Percentiles rank a stretch among this genome's conserved stretches.
Conservation (phyloP, 1,284 basidiomycete species). For the Trametes polyzona region DNA sequence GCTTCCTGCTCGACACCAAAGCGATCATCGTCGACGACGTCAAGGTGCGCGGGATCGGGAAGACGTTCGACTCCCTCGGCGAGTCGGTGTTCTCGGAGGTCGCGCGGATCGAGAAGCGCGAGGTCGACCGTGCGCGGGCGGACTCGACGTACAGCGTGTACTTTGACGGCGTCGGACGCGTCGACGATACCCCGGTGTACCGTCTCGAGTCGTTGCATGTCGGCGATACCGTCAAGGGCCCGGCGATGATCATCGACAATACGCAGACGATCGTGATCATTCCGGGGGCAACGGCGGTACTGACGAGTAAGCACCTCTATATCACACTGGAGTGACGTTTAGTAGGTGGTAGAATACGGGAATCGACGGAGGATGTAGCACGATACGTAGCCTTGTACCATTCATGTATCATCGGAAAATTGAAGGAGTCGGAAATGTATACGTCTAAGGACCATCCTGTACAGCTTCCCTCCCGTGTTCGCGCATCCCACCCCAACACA, state of each 20-base stretch:
- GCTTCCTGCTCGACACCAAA: constrained; percentile 85
- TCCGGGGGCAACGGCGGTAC: constrained; percentile 65
- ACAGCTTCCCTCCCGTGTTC: no score
- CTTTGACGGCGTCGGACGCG: constrained; percentile 76
- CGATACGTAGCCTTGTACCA: neutral
- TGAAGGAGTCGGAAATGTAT: no score
- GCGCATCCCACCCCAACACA: no score
- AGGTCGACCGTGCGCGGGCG: constrained; percentile 48
- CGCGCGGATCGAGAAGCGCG: constrained; percentile 47
- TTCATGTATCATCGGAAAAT: neutral
- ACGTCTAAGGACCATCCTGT: no score
- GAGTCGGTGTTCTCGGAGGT: constrained; percentile 82
- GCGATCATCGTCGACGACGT: constrained; percentile 89
- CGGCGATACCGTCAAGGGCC: constrained; percentile 78
- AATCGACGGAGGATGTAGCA: neutral
- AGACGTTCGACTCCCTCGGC: constrained; percentile 85
- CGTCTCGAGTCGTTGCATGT: constrained; percentile 65
- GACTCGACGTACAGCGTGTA: constrained; percentile 70
- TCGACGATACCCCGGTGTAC: constrained; percentile 81
- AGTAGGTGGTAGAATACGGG: neutral
- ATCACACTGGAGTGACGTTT: constrained; percentile 53
- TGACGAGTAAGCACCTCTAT: constrained; percentile 75
- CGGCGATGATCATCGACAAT: constrained; percentile 89
- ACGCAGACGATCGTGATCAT: constrained; percentile 91
- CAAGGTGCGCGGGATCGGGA: constrained; percentile 87